Percentiles rank a stretch among this genome's conserved stretches.
These are phyloP conservation scores for Eutypa lata DNA, from an alignment of 2,329 filamentous ascomycete genomes.

Conservation along the genomic window DNA sequence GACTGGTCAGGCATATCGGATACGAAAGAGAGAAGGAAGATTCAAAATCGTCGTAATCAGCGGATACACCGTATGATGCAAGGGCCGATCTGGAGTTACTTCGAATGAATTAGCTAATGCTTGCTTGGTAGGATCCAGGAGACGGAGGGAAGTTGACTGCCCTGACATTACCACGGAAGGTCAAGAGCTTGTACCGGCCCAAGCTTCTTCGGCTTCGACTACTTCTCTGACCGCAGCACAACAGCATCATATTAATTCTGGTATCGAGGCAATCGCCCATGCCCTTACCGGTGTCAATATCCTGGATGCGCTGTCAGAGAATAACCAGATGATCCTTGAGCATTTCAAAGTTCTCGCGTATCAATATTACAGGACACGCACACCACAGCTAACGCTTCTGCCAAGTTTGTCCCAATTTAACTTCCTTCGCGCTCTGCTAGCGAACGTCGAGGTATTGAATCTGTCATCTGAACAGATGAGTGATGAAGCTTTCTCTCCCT, in stretches of 20 bases:
- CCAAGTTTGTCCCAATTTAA: conserved; percentile 14
- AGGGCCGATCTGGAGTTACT: conserved; percentile 3
- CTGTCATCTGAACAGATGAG: conserved; percentile 8
- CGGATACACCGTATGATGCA: conserved; percentile 12
- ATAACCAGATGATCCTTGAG: no score
- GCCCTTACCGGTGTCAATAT: no score
- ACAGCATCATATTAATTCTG: no score
- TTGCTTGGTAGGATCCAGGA: no score
- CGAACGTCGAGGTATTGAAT: conserved; percentile 8
- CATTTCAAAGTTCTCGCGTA: no score
- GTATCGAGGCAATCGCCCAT: no score
- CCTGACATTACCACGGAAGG: no score
- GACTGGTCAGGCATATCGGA: conserved; percentile 22
- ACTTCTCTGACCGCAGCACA: no score
- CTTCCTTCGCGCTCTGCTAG: conserved; percentile 13
- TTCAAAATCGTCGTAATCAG: conserved; percentile 22
- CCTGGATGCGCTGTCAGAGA: no score
- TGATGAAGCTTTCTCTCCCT: conserved; percentile 14
- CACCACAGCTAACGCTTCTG: conserved; percentile 10
- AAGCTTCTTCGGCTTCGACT: background rate
- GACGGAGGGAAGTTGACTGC: no score
- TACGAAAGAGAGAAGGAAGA: conserved; percentile 16
- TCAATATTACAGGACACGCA: background rate
- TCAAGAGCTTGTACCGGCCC: conserved; percentile 10
- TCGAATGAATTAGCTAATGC: no score